Conservation (phyloP, 2,329 filamentous ascomycete species). For the Diaporthe sp. region DNA sequence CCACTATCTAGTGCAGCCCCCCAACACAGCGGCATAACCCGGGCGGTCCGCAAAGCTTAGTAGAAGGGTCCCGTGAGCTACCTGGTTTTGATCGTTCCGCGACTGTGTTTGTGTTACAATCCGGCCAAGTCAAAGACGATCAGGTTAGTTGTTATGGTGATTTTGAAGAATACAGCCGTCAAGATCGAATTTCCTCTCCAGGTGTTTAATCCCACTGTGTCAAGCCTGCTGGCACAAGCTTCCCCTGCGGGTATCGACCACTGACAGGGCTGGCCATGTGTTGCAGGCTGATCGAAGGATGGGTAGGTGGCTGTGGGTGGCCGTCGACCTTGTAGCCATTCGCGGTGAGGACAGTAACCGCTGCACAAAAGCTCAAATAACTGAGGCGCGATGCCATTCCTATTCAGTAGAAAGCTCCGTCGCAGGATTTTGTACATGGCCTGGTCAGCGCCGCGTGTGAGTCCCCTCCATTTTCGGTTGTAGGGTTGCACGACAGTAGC, state of each 20-base stretch:
- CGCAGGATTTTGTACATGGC: slow-evolving; percentile 4
- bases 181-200: not conserved
- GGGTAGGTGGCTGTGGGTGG: not conserved
- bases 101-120: slow-evolving; percentile 12
- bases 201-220: not conserved
- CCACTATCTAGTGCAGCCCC: slow-evolving; percentile 10
- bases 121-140: slow-evolving; percentile 3
- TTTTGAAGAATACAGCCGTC: not conserved
- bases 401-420: slow-evolving; percentile 19
- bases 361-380: not conserved
- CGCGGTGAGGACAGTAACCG: not conserved
- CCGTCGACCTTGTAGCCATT: not conserved
- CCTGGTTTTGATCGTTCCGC: not conserved
- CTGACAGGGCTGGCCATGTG: not conserved
- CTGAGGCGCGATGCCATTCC: slow-evolving; percentile 4
- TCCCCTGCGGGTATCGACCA: slow-evolving; percentile 1
- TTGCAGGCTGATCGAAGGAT: not conserved
- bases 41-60: slow-evolving; percentile 35
- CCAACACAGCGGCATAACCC: slow-evolving; percentile 34
- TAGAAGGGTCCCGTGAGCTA: slow-evolving; percentile 22
- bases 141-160: not conserved
- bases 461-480: not conserved
- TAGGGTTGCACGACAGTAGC: slow-evolving; percentile 33
- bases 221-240: not conserved
- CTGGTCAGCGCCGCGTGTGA: not conserved